Conservation (phyloP, 106 monocot genomes). For the Dioscorea dumetorum region DNA sequence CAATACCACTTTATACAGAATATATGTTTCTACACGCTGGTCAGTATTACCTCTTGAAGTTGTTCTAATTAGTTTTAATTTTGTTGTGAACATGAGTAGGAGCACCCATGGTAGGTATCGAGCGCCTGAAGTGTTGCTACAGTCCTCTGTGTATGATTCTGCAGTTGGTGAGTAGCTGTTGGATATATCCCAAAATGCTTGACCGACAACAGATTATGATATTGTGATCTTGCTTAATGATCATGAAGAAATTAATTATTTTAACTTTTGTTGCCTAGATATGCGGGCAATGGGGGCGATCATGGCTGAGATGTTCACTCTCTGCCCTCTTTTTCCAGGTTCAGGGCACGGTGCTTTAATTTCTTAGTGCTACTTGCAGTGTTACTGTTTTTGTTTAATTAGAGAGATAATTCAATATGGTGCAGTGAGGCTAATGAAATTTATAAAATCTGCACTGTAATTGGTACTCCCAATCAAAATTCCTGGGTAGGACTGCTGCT, state of each 20-base stretch:
- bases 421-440: conserved; percentile 68
- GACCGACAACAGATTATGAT: background rate
- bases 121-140: conserved; percentile 49
- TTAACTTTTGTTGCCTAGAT: conserved; percentile 10
- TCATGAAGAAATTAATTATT: no score
- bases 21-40: conserved; percentile 59
- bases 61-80: background rate
- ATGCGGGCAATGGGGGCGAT: conserved; percentile 62
- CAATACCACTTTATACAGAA: conserved; percentile 41
- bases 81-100: background rate
- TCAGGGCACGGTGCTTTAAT: conserved; percentile 15
- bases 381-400: background rate
- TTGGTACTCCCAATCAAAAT: conserved; percentile 55
- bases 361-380: background rate
- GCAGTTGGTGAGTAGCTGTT: conserved; percentile 31
- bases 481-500: conserved; percentile 56
- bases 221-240: background rate
- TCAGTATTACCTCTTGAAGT: background rate
- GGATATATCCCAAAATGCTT: background rate
- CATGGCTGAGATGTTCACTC: conserved; percentile 47
- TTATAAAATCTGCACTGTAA: conserved; percentile 63
- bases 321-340: conserved; percentile 47
- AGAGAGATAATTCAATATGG: background rate
- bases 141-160: conserved; percentile 35
- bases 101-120: conserved; percentile 24